Evolutionary conservation across 768 basidiomycete genomes (phyloP), one percentile per base, ranked within the genome.

Genomic region (Psilocybe tampanensis): DNA sequence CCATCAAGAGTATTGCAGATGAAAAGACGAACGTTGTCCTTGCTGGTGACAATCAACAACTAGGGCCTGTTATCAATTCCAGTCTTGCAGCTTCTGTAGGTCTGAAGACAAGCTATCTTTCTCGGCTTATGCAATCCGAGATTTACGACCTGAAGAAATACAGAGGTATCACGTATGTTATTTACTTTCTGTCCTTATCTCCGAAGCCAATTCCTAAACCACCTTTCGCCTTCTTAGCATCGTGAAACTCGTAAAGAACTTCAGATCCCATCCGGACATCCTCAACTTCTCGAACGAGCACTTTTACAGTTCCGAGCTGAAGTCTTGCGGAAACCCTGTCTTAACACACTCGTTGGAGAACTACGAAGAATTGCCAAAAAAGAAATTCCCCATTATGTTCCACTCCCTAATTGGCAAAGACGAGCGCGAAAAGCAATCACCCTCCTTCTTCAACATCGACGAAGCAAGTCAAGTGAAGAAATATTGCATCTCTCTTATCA

Each of bases 391-490:
- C 0, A 67, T 87, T 26, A 69, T 87, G 8, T 85, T 87, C 70
- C 80, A 86, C 64, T 77, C 74, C 2, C 73, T 86, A 17, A 47
- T 74, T 4, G 86, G 86, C 6, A 77, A 78, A 47, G 86, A 87
- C 63, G 70, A 79, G 12, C 77, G 79, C 6, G 85, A 88, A 63
- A 71, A 74, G 2, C 74, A 72, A 0, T 86, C 84, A 0, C 86
- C 86, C 13, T 86, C 84, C 0, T 87, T 83, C 72, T 88, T 87
- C 72, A 88, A 88, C 58, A 74, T 80, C 49, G 75, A 79, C 39
- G 86, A 87, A 64, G 80, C 73, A 0, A 74, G 75, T 11, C 66
- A 74, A 22, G 81, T 86, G 52, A 83, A 79, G 68, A 73, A 75
- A 24, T 86, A 85, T 47, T 73, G 67, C 54, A 55, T 62, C 41